Conservation (phyloP, 257 asterid genomes). For the Leptodermis oblonga region DNA sequence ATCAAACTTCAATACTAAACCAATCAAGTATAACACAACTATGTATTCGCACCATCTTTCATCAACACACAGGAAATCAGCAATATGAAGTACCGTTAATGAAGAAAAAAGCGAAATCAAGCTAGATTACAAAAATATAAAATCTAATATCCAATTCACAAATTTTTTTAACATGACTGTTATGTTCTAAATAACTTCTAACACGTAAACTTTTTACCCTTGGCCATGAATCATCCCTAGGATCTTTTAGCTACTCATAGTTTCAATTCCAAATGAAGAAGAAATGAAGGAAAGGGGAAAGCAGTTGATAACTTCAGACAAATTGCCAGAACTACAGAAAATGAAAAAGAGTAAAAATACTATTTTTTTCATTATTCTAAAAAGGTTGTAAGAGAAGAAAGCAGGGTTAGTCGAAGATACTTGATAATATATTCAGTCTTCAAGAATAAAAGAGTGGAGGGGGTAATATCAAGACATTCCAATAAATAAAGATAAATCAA, state of each 20-base stretch:
- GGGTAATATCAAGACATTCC: too few relatives aligned
- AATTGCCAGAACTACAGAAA: background rate
- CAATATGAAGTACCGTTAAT: background rate
- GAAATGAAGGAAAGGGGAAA: background rate
- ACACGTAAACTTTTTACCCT: background rate
- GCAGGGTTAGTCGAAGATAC: too few relatives aligned
- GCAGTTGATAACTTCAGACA: background rate
- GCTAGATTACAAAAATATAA: background rate
- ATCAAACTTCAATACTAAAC: background rate
- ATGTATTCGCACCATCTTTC: background rate
- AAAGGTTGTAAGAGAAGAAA: too few relatives aligned
- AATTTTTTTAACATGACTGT: background rate
- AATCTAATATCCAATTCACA: background rate
- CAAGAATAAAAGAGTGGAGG: too few relatives aligned
- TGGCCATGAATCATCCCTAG: background rate
- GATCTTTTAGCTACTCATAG: background rate
- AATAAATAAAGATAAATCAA: too few relatives aligned
- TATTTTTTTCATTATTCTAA: too few relatives aligned
- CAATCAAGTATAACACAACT: background rate
- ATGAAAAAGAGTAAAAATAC: too few relatives aligned
- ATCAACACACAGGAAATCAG: background rate
- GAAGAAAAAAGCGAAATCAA: conserved; percentile 1
- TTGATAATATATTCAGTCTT: too few relatives aligned
- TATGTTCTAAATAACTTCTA: background rate
- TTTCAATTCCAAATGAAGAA: background rate